A percentile compares a stretch with the other conserved stretches of the same genome.
phyloP scores from a whole-genome alignment of 306 rosid genomes.

The Carpinus viminea region DNA sequence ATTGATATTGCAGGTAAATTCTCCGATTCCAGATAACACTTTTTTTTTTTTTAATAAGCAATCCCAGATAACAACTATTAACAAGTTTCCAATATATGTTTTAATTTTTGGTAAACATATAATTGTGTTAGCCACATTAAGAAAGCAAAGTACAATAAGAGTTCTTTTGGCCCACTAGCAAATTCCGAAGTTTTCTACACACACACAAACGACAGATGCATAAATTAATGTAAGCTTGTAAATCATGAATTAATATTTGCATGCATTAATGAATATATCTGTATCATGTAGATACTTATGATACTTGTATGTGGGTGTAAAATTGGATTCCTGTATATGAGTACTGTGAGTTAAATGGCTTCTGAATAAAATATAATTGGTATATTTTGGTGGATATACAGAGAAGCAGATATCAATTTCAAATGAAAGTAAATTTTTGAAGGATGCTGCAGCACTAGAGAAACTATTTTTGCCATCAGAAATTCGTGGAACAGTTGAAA shows the following conservation, averaged over 20 bases:
- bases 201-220: neutral
- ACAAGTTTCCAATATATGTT: neutral
- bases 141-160: neutral
- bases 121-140: neutral
- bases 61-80: neutral
- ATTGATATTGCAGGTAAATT: constrained; percentile 54
- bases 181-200: neutral
- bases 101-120: neutral
- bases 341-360: neutral
- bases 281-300: neutral
- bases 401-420: constrained; percentile 35
- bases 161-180: neutral
- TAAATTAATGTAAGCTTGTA: neutral
- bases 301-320: neutral
- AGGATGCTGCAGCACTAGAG: constrained; percentile 54
- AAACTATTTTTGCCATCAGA: constrained; percentile 55
- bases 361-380: neutral
- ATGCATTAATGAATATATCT: neutral
- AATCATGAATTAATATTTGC: neutral
- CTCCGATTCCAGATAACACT: neutral
- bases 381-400: constrained; percentile 28
- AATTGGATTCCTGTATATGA: neutral
- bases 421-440: constrained; percentile 35
- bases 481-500: constrained; percentile 29
- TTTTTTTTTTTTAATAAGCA: no score